Conservation (phyloP, 805 yeast species). For the Wickerhamiella alocasiicola region DNA sequence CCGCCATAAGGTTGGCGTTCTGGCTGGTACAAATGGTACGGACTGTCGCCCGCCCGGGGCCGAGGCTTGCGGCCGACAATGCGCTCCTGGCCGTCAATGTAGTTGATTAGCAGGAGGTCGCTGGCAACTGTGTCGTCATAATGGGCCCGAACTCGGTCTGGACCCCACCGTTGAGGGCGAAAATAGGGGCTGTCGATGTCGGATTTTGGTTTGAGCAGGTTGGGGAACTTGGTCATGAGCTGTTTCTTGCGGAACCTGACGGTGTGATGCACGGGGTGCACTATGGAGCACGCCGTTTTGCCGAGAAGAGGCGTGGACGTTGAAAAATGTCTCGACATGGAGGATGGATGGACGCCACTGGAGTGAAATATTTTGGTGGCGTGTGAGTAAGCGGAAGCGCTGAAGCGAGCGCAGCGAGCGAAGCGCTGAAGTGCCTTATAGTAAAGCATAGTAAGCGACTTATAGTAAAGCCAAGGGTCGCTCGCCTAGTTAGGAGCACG, state of each 20-base stretch:
- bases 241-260: conserved; percentile 62
- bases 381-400: no score
- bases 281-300: conserved; percentile 49
- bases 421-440: no score
- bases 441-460: no score
- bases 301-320: conserved; percentile 19
- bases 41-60: conserved; percentile 77
- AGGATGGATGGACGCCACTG: not conserved
- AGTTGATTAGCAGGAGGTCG: conserved; percentile 67
- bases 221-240: conserved; percentile 64
- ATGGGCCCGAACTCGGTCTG: conserved; percentile 69
- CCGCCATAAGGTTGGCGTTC: conserved; percentile 64
- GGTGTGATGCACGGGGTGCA: conserved; percentile 84
- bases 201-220: conserved; percentile 49
- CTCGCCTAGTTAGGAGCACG: no score
- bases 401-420: no score
- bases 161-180: conserved; percentile 61
- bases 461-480: no score
- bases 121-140: conserved; percentile 60
- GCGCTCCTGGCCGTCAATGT: conserved; percentile 42
- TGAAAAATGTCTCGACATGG: conserved; percentile 15
- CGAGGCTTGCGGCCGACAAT: conserved; percentile 55
- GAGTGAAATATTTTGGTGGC: not conserved
- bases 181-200: conserved; percentile 72
- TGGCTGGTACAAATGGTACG: conserved; percentile 79